These are phyloP conservation scores for Casuarina glauca DNA, from an alignment of 306 rosid genomes.

Conservation along the genomic window DNA sequence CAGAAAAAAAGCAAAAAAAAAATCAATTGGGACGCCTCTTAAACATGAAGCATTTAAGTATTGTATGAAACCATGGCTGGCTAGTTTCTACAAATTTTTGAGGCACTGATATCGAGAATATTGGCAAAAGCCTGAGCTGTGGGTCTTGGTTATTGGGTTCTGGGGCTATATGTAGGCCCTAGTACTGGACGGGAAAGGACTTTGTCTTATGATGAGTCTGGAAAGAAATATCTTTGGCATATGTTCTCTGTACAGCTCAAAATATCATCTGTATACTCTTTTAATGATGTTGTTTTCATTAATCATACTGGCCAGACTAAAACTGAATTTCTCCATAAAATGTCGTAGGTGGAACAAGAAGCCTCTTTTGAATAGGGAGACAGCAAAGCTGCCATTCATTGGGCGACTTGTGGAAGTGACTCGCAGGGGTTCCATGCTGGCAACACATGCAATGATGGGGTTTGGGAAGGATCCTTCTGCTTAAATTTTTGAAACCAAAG, in stretches of 20 bases:
- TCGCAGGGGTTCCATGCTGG: constrained; percentile 78
- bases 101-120: no score
- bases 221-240: neutral
- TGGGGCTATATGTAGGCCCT: neutral
- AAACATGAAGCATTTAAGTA: neutral
- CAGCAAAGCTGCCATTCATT: constrained; percentile 54
- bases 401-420: constrained; percentile 60
- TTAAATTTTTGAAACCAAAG: constrained; percentile 2
- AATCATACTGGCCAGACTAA: constrained; percentile 3
- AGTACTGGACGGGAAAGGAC: neutral
- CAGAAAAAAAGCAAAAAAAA: no score
- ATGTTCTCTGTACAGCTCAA: neutral
- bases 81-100: neutral
- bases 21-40: no score
- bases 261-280: neutral
- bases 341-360: constrained; percentile 75
- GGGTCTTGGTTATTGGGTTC: neutral
- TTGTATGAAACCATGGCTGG: neutral
- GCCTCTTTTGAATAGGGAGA: constrained; percentile 71
- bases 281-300: neutral
- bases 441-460: constrained; percentile 72
- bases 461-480: constrained; percentile 71
- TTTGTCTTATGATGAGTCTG: neutral
- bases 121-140: neutral
- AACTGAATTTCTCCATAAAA: constrained; percentile 10